phyloP scores from a whole-genome alignment of 2,329 filamentous ascomycete species.

The Aspergillus uvarum region DNA sequence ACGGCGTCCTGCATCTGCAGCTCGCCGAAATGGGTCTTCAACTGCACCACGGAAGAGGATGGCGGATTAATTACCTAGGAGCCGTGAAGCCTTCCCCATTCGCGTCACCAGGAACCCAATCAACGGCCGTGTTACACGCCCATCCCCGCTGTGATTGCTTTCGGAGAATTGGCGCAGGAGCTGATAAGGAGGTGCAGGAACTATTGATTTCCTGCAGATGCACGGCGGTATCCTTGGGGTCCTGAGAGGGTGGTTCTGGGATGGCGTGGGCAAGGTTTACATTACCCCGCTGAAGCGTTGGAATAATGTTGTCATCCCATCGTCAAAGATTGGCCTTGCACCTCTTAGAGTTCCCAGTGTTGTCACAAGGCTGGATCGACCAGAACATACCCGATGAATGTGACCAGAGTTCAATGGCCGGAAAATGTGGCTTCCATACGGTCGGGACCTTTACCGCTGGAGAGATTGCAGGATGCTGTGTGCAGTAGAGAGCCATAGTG shows the following conservation, averaged over 20 bases:
- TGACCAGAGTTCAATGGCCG: not conserved
- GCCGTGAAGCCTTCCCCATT: not conserved
- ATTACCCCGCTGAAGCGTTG: slow-evolving; percentile 1
- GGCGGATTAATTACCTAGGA: not conserved
- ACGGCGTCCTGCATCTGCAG: not conserved
- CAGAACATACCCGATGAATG: not conserved
- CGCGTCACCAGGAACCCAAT: not conserved
- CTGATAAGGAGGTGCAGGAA: slow-evolving; percentile 6
- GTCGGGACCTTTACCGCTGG: no score
- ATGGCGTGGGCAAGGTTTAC: not conserved
- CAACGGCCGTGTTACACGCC: not conserved
- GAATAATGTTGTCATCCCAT: not conserved
- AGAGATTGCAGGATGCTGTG: not conserved
- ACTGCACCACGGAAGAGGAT: not conserved
- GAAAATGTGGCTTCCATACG: no score
- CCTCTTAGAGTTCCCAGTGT: no score
- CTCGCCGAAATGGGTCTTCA: not conserved
- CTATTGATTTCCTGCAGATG: slow-evolving; percentile 7
- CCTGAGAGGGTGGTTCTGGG: slow-evolving; percentile 1
- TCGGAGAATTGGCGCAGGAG: not conserved
- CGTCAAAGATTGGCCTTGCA: no score
- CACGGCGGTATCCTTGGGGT: not conserved
- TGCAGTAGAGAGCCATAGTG: not conserved
- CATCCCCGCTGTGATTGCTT: not conserved
- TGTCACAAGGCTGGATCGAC: not conserved